phyloP scores from a whole-genome alignment of 1,284 basidiomycete genomes.

The Waitea zeae region DNA sequence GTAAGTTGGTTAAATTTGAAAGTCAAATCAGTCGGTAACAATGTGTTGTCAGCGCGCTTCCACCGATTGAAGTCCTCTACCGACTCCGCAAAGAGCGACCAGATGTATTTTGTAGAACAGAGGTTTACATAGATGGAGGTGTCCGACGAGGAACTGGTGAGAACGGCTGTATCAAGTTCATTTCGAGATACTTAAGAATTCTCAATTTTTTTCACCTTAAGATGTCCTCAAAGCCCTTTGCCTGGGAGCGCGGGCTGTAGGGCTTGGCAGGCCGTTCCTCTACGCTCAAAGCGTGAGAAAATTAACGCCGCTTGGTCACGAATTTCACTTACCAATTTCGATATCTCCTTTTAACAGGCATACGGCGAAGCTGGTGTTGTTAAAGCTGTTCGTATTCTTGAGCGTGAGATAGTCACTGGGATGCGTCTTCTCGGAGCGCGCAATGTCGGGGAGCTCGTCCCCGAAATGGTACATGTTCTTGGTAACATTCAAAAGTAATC shows the following conservation, averaged over 20 bases:
- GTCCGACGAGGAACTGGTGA: constrained; percentile 66
- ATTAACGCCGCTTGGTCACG: no score
- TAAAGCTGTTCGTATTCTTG: constrained; percentile 55
- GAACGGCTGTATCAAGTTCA: constrained; percentile 7
- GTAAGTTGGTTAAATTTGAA: constrained; percentile 20
- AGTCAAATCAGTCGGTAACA: neutral
- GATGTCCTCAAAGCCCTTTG: constrained; percentile 87
- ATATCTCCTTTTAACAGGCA: constrained; percentile 31
- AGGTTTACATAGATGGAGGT: constrained; percentile 85
- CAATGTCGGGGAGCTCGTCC: constrained; percentile 52
- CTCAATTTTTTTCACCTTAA: constrained; percentile 6
- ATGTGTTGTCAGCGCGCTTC: constrained; percentile 29
- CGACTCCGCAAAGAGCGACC: constrained; percentile 56
- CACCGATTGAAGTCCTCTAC: constrained; percentile 63
- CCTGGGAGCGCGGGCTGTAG: constrained; percentile 80
- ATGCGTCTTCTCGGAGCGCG: constrained; percentile 71
- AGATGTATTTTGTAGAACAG: constrained; percentile 47
- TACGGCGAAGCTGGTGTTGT: constrained; percentile 74
- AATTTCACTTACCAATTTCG: constrained; percentile 1
- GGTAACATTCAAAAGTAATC: no score
- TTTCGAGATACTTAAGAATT: constrained; percentile 1
- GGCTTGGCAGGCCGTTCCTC: constrained; percentile 80
- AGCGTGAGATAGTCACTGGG: constrained; percentile 65
- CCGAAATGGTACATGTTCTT: constrained; percentile 85
- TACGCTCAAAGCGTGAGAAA: constrained; percentile 71